These are phyloP conservation scores for Candida patagonica DNA, from an alignment of 805 yeast species.

Conservation along the genomic window DNA sequence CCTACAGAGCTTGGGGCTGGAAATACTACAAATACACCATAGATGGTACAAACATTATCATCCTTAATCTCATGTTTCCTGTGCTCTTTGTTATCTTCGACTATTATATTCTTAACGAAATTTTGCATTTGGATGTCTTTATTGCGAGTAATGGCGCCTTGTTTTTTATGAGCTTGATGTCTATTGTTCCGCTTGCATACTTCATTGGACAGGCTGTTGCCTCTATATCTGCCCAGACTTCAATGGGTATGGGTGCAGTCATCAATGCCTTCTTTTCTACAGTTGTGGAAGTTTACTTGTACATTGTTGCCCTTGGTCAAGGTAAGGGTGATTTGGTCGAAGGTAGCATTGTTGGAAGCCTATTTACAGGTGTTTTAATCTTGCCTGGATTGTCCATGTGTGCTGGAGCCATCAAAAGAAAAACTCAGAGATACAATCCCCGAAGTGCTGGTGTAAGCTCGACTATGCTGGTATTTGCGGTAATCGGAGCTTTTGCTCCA, in stretches of 20 bases:
- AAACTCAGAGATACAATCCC: constrained; percentile 93
- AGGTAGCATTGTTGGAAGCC: constrained; percentile 91
- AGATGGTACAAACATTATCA: constrained; percentile 90
- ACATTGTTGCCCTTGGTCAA: constrained; percentile 83
- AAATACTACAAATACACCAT: constrained; percentile 95
- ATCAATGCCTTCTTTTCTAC: constrained; percentile 97
- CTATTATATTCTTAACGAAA: constrained; percentile 51
- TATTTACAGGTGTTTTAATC: constrained; percentile 82
- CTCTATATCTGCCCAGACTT: constrained; percentile 93
- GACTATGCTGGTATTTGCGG: constrained; percentile 86
- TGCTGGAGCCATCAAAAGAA: constrained; percentile 87
- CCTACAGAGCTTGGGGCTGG: constrained; percentile 84
- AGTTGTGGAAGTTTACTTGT: constrained; percentile 82
- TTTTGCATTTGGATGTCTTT: constrained; percentile 31
- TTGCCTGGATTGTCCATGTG: constrained; percentile 96
- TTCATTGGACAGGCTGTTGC: constrained; percentile 99
- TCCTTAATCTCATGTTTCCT: constrained; percentile 70
- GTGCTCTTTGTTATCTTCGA: constrained; percentile 80
- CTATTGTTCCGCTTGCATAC: constrained; percentile 89
- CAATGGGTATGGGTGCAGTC: constrained; percentile 98
- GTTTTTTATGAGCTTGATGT: constrained; percentile 66
- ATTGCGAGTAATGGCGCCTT: constrained; percentile 56
- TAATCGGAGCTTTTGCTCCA: constrained; percentile 87
- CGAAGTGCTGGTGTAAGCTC: constrained; percentile 95
- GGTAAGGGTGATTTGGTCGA: constrained; percentile 85